Conservation (phyloP, 495 filamentous ascomycete genomes). For the Trichoderma orchidacearum region DNA sequence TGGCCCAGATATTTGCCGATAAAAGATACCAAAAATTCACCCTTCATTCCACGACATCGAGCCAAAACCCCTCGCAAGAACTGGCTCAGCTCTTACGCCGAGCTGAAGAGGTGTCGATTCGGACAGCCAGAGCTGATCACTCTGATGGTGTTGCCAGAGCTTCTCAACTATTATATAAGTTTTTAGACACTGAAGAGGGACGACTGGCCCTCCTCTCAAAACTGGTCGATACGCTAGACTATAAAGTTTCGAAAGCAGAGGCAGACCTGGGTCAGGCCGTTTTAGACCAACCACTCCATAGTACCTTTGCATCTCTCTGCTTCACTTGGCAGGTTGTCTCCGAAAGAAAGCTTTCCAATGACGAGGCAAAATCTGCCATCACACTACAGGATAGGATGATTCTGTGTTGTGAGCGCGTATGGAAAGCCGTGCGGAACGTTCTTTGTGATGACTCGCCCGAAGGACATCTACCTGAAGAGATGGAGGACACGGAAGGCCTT, state of each 20-base stretch:
- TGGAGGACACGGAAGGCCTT: conserved; percentile 51
- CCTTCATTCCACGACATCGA: neutral
- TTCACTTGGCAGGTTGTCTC: conserved; percentile 30
- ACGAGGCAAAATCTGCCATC: conserved; percentile 23
- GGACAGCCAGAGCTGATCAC: conserved; percentile 70
- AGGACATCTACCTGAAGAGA: conserved; percentile 62
- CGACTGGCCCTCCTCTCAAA: conserved; percentile 28
- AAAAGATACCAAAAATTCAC: conserved; percentile 9
- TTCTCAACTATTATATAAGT: conserved; percentile 34
- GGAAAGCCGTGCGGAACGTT: conserved; percentile 57
- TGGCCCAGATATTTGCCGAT: conserved; percentile 30
- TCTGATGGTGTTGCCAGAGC: conserved; percentile 69
- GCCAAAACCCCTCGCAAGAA: conserved; percentile 3
- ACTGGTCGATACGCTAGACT: conserved; percentile 37
- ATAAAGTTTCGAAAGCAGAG: conserved; percentile 40
- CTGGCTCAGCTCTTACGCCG: conserved; percentile 24
- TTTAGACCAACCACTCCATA: conserved; percentile 54
- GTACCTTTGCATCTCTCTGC: conserved; percentile 49
- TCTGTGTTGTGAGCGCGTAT: conserved; percentile 46
- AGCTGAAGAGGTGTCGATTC: conserved; percentile 42
- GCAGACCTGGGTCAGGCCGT: conserved; percentile 45
- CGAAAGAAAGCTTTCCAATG: conserved; percentile 12
- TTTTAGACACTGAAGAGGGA: conserved; percentile 22
- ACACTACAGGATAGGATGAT: conserved; percentile 42
- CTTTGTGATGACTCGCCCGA: conserved; percentile 89